These are phyloP conservation scores for Poronia punctata DNA, from an alignment of 495 filamentous ascomycete genomes.

Conservation along the genomic window DNA sequence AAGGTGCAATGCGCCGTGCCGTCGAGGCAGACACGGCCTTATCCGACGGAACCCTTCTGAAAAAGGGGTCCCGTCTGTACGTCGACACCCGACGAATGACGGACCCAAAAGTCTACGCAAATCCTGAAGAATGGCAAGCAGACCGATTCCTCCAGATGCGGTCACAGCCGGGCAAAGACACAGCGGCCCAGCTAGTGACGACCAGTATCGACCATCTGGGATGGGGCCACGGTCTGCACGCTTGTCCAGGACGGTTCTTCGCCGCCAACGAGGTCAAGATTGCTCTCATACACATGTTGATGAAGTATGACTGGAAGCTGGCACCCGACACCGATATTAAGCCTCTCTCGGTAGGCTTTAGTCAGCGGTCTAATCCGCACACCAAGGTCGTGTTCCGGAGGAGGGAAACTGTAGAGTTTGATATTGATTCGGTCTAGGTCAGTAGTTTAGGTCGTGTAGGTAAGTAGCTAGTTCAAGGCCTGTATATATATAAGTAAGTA, in stretches of 20 bases:
- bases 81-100: conserved; percentile 27
- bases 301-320: conserved; percentile 37
- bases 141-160: conserved; percentile 40
- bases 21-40: conserved; percentile 31
- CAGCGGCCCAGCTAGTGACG: conserved; percentile 37
- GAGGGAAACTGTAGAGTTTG: conserved; percentile 3
- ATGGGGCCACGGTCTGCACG: conserved; percentile 33
- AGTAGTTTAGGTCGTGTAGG: no score
- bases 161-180: conserved; percentile 31
- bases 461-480: no score
- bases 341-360: not conserved
- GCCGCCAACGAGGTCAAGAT: conserved; percentile 35
- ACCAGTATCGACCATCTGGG: conserved; percentile 33
- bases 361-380: not conserved
- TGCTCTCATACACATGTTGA: conserved; percentile 29
- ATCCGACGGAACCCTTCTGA: conserved; percentile 42
- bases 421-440: conserved; percentile 4
- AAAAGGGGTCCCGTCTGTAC: conserved; percentile 38
- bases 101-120: conserved; percentile 38
- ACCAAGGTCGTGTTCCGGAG: conserved; percentile 4
- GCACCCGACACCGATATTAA: conserved; percentile 6
- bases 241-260: conserved; percentile 39
- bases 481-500: no score
- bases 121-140: conserved; percentile 39
- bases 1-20: conserved; percentile 27